phyloP scores from a whole-genome alignment of 2,329 filamentous ascomycete species.

The Fusarium sp. region DNA sequence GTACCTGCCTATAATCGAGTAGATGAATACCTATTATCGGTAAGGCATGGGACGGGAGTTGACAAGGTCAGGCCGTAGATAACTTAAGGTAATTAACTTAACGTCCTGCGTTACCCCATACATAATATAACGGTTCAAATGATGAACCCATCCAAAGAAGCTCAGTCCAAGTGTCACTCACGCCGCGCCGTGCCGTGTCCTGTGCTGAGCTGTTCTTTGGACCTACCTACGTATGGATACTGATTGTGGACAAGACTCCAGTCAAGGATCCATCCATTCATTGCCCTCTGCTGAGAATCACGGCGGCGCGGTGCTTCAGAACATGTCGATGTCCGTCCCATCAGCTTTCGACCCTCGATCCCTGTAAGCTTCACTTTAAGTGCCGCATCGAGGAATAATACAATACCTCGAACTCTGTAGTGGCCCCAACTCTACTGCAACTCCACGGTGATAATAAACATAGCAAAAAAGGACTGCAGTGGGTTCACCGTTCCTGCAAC shows the following conservation, averaged over 20 bases:
- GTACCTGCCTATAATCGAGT: background rate
- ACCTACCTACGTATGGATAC: background rate
- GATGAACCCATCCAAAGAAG: slow-evolving; percentile 5
- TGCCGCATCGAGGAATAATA: background rate
- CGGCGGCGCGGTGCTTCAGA: slow-evolving; percentile 30
- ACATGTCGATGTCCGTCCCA: slow-evolving; percentile 41
- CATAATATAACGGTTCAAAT: slow-evolving; percentile 22
- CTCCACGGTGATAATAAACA: slow-evolving; percentile 10
- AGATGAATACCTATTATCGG: slow-evolving; percentile 1
- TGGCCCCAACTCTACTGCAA: background rate
- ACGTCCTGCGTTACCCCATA: slow-evolving; percentile 5
- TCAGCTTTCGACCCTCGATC: slow-evolving; percentile 37
- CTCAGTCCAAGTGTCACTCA: slow-evolving; percentile 15
- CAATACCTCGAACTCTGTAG: no score
- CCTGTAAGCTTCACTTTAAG: slow-evolving; percentile 18
- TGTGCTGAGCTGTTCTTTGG: slow-evolving; percentile 1
- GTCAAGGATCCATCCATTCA: background rate
- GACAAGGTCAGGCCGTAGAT: background rate
- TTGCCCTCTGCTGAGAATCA: slow-evolving; percentile 27
- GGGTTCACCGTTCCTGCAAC: slow-evolving; percentile 30
- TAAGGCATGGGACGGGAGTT: background rate
- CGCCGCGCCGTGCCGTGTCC: slow-evolving; percentile 16
- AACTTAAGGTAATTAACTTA: background rate
- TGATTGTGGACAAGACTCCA: slow-evolving; percentile 11
- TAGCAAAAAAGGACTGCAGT: background rate